Evolutionary conservation across 495 filamentous ascomycete genomes (phyloP).

Genomic region (Hypomontagnella monticulosa): DNA sequence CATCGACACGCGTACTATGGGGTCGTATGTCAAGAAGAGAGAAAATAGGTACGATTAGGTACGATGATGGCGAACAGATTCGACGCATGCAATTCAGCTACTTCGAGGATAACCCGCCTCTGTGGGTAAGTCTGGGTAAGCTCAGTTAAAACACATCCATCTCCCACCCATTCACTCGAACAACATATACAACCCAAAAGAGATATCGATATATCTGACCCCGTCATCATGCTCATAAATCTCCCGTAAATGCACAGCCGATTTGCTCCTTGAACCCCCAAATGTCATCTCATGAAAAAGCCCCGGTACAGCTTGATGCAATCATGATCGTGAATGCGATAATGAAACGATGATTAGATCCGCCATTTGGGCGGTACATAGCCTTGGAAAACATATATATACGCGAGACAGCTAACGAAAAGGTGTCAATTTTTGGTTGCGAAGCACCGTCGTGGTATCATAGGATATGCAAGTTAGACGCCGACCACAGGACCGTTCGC

Average conservation of each 20-base stretch:
- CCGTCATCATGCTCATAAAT: constrained; percentile 41
- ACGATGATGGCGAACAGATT: background rate
- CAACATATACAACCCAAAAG: constrained; percentile 35
- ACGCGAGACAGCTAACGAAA: constrained; percentile 19
- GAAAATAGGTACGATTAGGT: background rate
- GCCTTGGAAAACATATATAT: constrained; percentile 27
- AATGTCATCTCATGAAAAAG: constrained; percentile 32
- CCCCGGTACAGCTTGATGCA: constrained; percentile 23
- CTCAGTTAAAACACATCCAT: constrained; percentile 8
- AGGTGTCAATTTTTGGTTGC: constrained; percentile 11
- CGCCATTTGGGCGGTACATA: constrained; percentile 5
- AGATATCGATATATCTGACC: constrained; percentile 1
- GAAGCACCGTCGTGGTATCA: constrained; percentile 4
- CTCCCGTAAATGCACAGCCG: constrained; percentile 36
- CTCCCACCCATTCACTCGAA: too few relatives aligned
- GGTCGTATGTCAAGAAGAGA: background rate
- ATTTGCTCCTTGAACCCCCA: constrained; percentile 27
- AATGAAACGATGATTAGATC: constrained; percentile 24
- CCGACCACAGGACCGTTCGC: constrained; percentile 40
- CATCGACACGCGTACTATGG: background rate
- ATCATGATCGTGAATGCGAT: constrained; percentile 39
- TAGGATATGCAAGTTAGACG: constrained; percentile 16
- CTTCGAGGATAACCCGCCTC: constrained; percentile 11
- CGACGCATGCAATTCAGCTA: constrained; percentile 23
- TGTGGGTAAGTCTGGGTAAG: background rate